Base-by-base conservation (phyloP, 2,329 filamentous ascomycete species). In the Neonectria faginata region DNA sequence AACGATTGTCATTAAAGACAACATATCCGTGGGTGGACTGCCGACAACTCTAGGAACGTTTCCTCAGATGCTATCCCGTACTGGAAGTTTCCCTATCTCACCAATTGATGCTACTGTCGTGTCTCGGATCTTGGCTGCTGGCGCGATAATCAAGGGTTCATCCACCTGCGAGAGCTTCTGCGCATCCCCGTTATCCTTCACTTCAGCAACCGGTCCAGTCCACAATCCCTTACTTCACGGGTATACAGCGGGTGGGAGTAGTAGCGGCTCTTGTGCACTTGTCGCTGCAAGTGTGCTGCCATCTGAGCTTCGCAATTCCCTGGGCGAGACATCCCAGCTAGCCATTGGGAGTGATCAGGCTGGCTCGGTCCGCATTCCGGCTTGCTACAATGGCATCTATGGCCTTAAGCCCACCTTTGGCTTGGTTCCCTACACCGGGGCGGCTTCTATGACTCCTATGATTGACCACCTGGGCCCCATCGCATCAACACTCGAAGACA, bases 381-480 rank as follows among this genome's bases (percentile, higher is more conserved):
- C 76, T 11, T 70, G 63, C 5, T 77, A 67, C 65, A 74, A 66
- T 36, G 76, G 76, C 5, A 68, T 78, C 14, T 76, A 75, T 45
- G 79, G 79, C 2, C 70, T 81, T 8, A 81, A 81, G 60, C 78
- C 79, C 3, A 81, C 80, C 0, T 77, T 76, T 69, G 79, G 80
- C 1, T 70, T 84, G 6, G 74, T 83, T 0, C 82, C 82, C 1
- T 83, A 83, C 62, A 83, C 81, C 0, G 82, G 81, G 0, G 79
- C 79, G 16, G 76, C 75, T 5, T 74, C 75, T 5, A 73, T 83
- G 64, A 69, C 77, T 18, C 77, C 81, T 0, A 79, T 81, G 70
- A 81, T 83, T 48, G 82, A 84, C 67, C 80, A 84, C 66, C 68
- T 79, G 6, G 82, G 82, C 1, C 82, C 82, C 1, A 80, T 84